phyloP scores from a whole-genome alignment of 768 basidiomycete species.

The Crassisporium funariophilum region DNA sequence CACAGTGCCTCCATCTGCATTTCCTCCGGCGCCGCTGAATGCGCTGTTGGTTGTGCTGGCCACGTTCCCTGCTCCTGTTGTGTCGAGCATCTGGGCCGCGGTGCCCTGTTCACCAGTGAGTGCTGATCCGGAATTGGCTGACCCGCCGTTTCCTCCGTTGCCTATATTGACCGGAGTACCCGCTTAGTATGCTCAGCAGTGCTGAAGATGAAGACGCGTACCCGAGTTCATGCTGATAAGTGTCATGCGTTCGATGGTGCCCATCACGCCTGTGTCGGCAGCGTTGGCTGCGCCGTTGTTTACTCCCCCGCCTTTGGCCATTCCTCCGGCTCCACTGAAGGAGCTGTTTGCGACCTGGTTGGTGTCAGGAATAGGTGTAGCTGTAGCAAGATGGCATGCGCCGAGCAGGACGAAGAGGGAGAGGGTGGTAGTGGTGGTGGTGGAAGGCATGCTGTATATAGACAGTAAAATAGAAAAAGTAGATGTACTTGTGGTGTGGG shows the following conservation, averaged over 20 bases:
- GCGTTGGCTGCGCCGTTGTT: conserved; percentile 2
- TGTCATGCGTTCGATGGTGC: conserved; percentile 12
- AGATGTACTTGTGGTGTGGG: background rate
- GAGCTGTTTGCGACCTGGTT: conserved; percentile 32
- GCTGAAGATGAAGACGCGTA: conserved; percentile 19
- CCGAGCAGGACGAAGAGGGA: conserved; percentile 15
- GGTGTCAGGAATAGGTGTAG: conserved; percentile 27
- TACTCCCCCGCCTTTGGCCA: conserved; percentile 35
- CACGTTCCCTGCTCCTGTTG: no score
- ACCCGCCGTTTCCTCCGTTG: conserved; percentile 37
- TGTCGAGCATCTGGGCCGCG: no score
- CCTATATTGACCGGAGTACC: conserved; percentile 21
- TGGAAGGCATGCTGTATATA: conserved; percentile 16
- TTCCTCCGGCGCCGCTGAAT: conserved; percentile 24
- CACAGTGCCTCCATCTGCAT: conserved; percentile 39
- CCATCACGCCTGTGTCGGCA: background rate
- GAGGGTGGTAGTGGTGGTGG: conserved; percentile 7
- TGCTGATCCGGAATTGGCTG: conserved; percentile 33
- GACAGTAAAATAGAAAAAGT: conserved; percentile 1
- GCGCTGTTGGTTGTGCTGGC: conserved; percentile 9
- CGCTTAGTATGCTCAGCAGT: no score
- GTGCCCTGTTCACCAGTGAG: no score
- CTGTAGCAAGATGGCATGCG: conserved; percentile 23
- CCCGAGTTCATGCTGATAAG: conserved; percentile 29
- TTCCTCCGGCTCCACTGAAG: conserved; percentile 35